Base-by-base conservation (phyloP, 1,139 yeast species). In the Sugiyamaella neomexicana region DNA sequence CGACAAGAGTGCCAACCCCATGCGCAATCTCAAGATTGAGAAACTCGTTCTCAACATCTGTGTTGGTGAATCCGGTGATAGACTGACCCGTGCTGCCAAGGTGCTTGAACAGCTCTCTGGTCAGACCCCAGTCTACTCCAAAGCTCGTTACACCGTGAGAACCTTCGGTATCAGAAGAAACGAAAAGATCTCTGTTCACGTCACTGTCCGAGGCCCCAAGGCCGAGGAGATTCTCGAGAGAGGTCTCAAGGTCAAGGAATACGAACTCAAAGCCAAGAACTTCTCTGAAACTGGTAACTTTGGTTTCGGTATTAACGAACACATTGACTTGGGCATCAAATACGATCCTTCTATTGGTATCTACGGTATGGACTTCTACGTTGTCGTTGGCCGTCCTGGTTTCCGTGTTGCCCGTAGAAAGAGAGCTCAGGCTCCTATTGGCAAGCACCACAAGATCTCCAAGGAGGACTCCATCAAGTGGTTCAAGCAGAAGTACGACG, bases 281-380 rank as follows among this genome's bases (percentile, higher is more conserved):
- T 93, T 93, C 84, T 89, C 97, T 72, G 89, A 83, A 70, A 91
- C 98, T 74, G 99, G 99, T 81, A 95, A 93, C 97, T 93, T 93
- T 74, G 99, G 99, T 83, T 93, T 93, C 86, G 99, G 99, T 87
- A 85, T 93, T 76, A 89, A 89, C 72, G 99, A 93, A 85, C 99
- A 93, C 86, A 93, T 93, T 74, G 99, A 93, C 80, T 86, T 93
- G 79, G 99, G 99, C 85, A 93, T 93, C 88, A 95, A 95, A 85
- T 93, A 93, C 83, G 99, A 95, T 80, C 99, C 99, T 79, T 84
- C 89, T 76, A 95, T 93, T 75, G 99, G 99, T 79, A 93, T 93
- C 78, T 95, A 93, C 93, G 99, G 99, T 85, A 93, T 93, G 99
- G 99, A 93, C 81, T 93, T 93, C 87, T 95, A 90, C 93, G 93